phyloP scores from a whole-genome alignment of 2,329 filamentous ascomycete species.

The Verticillium isaacii region DNA sequence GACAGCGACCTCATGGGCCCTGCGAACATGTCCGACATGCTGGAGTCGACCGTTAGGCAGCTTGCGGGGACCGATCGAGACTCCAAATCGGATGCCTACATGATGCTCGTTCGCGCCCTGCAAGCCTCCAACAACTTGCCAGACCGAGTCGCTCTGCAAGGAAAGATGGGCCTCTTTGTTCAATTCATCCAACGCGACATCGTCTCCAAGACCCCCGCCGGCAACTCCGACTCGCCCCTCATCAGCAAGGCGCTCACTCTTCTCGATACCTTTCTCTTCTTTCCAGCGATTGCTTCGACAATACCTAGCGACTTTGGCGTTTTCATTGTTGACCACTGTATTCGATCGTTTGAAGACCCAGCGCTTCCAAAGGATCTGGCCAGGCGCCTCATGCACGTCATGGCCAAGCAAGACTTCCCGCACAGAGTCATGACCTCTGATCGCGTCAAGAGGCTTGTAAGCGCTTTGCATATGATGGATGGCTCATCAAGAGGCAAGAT shows the following conservation, averaged over 20 bases:
- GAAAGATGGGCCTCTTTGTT: constrained; percentile 71
- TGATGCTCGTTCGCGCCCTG: constrained; percentile 69
- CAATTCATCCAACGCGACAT: constrained; percentile 85
- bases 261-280: constrained; percentile 71
- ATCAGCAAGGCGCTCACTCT: constrained; percentile 74
- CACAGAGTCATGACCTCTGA: constrained; percentile 68
- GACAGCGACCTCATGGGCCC: constrained; percentile 30
- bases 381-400: constrained; percentile 73
- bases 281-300: constrained; percentile 62
- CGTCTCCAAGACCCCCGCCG: constrained; percentile 51
- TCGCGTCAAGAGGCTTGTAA: constrained; percentile 66
- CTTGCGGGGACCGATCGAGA: constrained; percentile 69
- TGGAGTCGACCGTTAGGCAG: constrained; percentile 80
- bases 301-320: constrained; percentile 74
- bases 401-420: constrained; percentile 76
- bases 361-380: constrained; percentile 70
- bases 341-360: constrained; percentile 65
- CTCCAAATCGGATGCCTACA: constrained; percentile 80
- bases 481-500: constrained; percentile 74
- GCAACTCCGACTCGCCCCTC: constrained; percentile 61
- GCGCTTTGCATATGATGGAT: constrained; percentile 67
- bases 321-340: constrained; percentile 77
- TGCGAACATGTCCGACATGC: constrained; percentile 68
- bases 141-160: constrained; percentile 64
- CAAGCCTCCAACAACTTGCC: constrained; percentile 80